Base-by-base conservation (phyloP, 2,329 filamentous ascomycete species). In the Trichophyton verrucosum region DNA sequence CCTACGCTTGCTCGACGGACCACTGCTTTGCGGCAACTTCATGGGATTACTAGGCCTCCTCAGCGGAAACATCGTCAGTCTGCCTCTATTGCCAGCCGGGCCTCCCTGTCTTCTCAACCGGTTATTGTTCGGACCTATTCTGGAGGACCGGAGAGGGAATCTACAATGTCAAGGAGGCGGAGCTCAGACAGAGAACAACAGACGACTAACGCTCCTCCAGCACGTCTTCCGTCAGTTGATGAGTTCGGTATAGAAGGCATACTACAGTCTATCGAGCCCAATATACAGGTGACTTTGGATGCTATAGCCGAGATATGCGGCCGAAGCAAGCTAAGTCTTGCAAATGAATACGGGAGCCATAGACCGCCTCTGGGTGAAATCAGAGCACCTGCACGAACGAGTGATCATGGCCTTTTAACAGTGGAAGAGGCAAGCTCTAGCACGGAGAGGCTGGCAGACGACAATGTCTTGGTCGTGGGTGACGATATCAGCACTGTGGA, bases 301-400 rank as follows among this genome's bases (percentile, higher is more conserved):
- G 80, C 81, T 15, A 85, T 86, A 65, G 82, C 82, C 24, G 81
- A 84, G 66, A 84, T 86, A 62, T 83, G 81, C 65, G 82, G 83
- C 2, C 76, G 81, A 62, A 85, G 81, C 69, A 79, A 79, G 65
- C 73, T 84, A 67, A 84, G 82, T 65, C 72, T 86, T 62, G 82
- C 83, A 8, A 82, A 85, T 66, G 82, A 85, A 68, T 83, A 86
- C 68, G 79, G 78, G 38, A 81, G 82, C 49, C 83, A 86, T 69
- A 77, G 84, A 40, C 82, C 83, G 22, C 83, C 83, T 0, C 73
- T 83, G 60, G 82, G 82, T 44, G 82, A 84, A 68, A 83, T 85
- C 64, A 71, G 72, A 47, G 74, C 72, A 38, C 68, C 71, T 8
- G 60, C 68, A 5, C 65, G 70, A 20, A 59, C 58, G 8, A 42